phyloP scores from a whole-genome alignment of 169 alveolate genomes.

The Ichthyophthirius multifiliis region DNA sequence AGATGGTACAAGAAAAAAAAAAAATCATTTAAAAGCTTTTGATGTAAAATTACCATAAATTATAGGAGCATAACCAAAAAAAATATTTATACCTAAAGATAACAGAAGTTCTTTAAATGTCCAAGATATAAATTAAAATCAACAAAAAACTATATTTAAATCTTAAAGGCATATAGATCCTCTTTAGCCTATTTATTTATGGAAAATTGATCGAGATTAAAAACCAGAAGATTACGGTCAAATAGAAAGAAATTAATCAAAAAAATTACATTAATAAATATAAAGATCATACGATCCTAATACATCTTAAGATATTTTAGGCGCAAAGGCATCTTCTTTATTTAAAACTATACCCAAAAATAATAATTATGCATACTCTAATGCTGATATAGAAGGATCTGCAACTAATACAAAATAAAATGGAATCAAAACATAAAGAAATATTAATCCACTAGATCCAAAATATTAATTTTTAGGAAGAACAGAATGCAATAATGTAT shows the following conservation, averaged over 20 bases:
- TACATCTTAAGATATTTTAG: no score
- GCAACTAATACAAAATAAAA: background rate
- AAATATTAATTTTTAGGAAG: background rate
- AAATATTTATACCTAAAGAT: background rate
- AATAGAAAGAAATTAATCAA: background rate
- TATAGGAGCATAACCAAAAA: background rate
- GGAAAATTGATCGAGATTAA: background rate
- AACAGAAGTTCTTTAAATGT: background rate
- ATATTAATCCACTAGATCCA: background rate
- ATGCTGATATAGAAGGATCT: background rate
- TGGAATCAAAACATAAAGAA: background rate
- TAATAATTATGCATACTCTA: no score
- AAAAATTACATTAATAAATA: background rate
- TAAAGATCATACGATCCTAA: background rate
- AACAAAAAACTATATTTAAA: background rate
- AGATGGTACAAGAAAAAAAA: background rate
- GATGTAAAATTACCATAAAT: background rate
- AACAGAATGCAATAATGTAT: background rate
- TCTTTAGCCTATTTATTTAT: background rate
- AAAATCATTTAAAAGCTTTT: background rate
- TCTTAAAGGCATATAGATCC: background rate
- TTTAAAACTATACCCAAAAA: no score
- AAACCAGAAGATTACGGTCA: background rate
- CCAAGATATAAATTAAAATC: background rate
- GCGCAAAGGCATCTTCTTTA: no score